phyloP scores from a whole-genome alignment of 352 stramenopile genomes.

The Phytophthora kernoviae region DNA sequence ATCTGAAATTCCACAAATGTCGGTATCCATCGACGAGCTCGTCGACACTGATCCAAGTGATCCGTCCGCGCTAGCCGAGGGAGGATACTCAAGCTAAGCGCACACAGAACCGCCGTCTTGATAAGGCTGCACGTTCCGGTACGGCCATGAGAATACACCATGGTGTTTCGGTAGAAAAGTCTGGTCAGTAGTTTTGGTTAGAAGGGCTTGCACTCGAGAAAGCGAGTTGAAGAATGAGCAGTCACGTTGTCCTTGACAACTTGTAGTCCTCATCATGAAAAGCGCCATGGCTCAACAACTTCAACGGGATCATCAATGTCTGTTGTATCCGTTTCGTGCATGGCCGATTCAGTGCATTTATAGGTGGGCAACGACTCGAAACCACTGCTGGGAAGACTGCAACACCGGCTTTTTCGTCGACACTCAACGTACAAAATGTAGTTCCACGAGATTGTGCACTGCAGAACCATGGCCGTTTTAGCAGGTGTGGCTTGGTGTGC shows the following conservation, averaged over 20 bases:
- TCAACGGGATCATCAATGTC: not conserved
- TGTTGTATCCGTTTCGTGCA: too few species aligned
- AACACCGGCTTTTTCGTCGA: conserved; percentile 19
- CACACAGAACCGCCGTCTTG: conserved; percentile 34
- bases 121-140: conserved; percentile 20
- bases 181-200: conserved; percentile 9
- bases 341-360: conserved; percentile 9
- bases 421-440: conserved; percentile 8
- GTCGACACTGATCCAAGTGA: conserved; percentile 1
- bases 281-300: too few species aligned
- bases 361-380: conserved; percentile 13
- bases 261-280: not conserved
- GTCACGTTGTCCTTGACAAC: not conserved
- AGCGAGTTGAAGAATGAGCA: conserved; percentile 30
- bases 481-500: not conserved
- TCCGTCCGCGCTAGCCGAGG: conserved; percentile 9
- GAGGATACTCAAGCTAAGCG: conserved; percentile 21
- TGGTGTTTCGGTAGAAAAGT: conserved; percentile 13
- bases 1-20: conserved; percentile 34
- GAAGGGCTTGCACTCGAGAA: conserved; percentile 21
- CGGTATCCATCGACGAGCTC: conserved; percentile 11
- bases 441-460: conserved; percentile 17
- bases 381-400: conserved; percentile 10
- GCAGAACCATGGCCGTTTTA: conserved; percentile 17
- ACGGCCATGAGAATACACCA: conserved; percentile 33